phyloP scores from a whole-genome alignment of 148 eudicot genomes.

The Camellia lanceoleosa region DNA sequence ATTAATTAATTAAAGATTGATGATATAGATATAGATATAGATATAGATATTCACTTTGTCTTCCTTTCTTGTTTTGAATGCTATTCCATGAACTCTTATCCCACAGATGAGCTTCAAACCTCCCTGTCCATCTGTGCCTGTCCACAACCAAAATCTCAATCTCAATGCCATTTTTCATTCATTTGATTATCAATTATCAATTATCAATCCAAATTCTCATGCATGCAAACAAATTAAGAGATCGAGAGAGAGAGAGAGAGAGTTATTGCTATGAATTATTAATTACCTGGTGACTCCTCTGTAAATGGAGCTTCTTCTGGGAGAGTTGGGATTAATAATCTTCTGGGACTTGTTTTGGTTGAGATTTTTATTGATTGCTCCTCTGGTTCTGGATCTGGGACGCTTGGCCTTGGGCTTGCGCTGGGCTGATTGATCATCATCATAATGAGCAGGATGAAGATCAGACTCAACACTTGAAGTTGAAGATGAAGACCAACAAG shows the following conservation, averaged over 20 bases:
- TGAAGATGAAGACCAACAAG: conserved; percentile 39
- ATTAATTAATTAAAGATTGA: no score
- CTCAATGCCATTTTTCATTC: conserved; percentile 18
- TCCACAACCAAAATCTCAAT: background rate
- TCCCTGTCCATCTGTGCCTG: conserved; percentile 98
- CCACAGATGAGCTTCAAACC: conserved; percentile 97
- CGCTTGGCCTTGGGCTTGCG: conserved; percentile 36
- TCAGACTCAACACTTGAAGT: conserved; percentile 42
- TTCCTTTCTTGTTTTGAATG: conserved; percentile 86
- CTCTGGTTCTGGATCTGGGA: conserved; percentile 14
- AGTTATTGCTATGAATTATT: background rate
- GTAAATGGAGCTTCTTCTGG: conserved; percentile 63
- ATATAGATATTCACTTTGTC: conserved; percentile 54
- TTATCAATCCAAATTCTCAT: background rate
- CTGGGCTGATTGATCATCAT: conserved; percentile 19
- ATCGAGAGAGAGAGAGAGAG: background rate
- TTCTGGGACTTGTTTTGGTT: conserved; percentile 5
- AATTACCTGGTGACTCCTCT: conserved; percentile 70
- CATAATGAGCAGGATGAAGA: background rate
- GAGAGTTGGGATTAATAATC: conserved; percentile 11
- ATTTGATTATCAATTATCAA: conserved; percentile 22
- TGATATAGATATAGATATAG: no score
- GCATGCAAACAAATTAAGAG: background rate
- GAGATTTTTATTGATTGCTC: conserved; percentile 19
- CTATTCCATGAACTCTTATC: conserved; percentile 85